phyloP scores from a whole-genome alignment of 805 yeast species.

The Metschnikowia baotianmanensis region DNA sequence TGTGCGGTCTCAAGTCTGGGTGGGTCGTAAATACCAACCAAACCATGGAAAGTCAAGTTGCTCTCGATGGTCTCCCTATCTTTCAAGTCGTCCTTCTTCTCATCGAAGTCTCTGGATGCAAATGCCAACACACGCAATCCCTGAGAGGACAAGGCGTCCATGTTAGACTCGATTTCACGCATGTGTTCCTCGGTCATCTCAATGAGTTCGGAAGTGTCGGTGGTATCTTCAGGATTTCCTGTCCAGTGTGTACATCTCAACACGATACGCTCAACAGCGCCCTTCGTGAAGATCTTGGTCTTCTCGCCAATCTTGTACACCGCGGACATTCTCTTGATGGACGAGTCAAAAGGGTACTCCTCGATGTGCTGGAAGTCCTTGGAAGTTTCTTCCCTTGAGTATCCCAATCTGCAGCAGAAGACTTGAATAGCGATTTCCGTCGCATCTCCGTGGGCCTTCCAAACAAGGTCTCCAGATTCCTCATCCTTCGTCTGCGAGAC shows the following conservation, averaged over 20 bases:
- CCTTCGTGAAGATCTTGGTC: conserved; percentile 19
- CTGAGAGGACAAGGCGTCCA: conserved; percentile 21
- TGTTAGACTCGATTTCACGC: conserved; percentile 16
- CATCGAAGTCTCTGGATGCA: conserved; percentile 17
- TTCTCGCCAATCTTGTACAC: conserved; percentile 15
- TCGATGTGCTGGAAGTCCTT: conserved; percentile 14
- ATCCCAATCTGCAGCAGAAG: conserved; percentile 20
- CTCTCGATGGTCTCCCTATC: conserved; percentile 20
- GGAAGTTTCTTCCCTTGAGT: conserved; percentile 26
- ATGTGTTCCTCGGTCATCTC: conserved; percentile 19
- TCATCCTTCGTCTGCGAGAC: conserved; percentile 48
- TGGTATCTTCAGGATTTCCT: conserved; percentile 19
- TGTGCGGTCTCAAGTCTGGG: conserved; percentile 21
- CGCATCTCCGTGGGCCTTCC: conserved; percentile 24
- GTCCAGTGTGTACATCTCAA: conserved; percentile 20
- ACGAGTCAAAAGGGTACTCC: conserved; percentile 20
- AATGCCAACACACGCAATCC: conserved; percentile 23
- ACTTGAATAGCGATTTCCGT: conserved; percentile 22
- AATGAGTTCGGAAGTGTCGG: conserved; percentile 16
- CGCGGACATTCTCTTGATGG: conserved; percentile 21
- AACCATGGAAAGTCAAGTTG: conserved; percentile 20
- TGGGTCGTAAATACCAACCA: conserved; percentile 24
- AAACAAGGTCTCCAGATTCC: conserved; percentile 35
- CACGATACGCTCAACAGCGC: conserved; percentile 21
- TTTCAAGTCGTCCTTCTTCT: conserved; percentile 11